Conservation (phyloP, 2,329 filamentous ascomycete genomes). For the Cordyceps cateniannulata region DNA sequence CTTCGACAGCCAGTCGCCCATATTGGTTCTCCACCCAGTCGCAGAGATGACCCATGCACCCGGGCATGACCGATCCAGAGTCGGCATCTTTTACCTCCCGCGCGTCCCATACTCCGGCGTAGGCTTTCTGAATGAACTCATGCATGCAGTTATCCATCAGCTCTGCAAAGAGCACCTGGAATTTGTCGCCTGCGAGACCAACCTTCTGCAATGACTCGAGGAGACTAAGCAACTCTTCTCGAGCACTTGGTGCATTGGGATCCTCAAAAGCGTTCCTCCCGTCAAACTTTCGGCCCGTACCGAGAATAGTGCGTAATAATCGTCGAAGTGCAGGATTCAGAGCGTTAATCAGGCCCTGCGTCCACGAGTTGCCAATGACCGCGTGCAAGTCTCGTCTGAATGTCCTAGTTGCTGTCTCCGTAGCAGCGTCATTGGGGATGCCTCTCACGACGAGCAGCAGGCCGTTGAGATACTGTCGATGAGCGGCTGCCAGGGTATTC, state of each 20-base stretch:
- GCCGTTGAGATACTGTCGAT: slow-evolving; percentile 51
- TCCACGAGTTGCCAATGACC: slow-evolving; percentile 57
- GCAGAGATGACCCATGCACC: slow-evolving; percentile 52
- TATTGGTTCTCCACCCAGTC: slow-evolving; percentile 65
- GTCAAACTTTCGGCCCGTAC: slow-evolving; percentile 18
- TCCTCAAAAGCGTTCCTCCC: slow-evolving; percentile 19
- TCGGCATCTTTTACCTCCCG: slow-evolving; percentile 17
- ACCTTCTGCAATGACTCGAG: slow-evolving; percentile 55
- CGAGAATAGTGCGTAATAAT: slow-evolving; percentile 45
- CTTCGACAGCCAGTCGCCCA: slow-evolving; percentile 55
- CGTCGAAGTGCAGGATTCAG: slow-evolving; percentile 48
- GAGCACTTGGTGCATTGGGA: slow-evolving; percentile 31
- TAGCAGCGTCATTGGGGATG: slow-evolving; percentile 32
- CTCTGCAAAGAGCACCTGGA: slow-evolving; percentile 66
- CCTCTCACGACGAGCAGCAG: slow-evolving; percentile 45
- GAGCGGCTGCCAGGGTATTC: slow-evolving; percentile 52
- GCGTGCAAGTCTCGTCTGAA: slow-evolving; percentile 59
- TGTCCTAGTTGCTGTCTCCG: slow-evolving; percentile 35
- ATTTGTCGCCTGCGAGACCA: slow-evolving; percentile 61
- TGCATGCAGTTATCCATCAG: slow-evolving; percentile 62
- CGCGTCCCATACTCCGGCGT: slow-evolving; percentile 53
- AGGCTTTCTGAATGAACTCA: slow-evolving; percentile 54
- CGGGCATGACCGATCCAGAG: slow-evolving; percentile 32
- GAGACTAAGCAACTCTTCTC: slow-evolving; percentile 47
- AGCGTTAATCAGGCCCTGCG: slow-evolving; percentile 44